A percentile compares a stretch with the other conserved stretches of the same genome.
These are phyloP conservation scores for Paramecium sonneborni DNA, from an alignment of 73 alveolate genomes.

Conservation along the genomic window DNA sequence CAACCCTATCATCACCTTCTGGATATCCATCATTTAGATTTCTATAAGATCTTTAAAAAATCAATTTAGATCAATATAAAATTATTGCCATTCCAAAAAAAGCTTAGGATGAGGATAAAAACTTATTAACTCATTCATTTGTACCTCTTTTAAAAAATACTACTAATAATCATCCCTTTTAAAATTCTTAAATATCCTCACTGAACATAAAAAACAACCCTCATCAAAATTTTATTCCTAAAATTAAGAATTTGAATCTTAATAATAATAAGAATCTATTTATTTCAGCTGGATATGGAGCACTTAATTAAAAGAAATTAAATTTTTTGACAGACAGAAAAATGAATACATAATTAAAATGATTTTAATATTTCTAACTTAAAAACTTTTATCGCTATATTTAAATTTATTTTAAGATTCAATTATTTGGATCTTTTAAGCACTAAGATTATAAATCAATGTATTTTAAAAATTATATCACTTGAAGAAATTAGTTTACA, in stretches of 20 bases:
- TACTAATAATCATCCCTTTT: background rate
- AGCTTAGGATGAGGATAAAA: background rate
- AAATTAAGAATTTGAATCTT: background rate
- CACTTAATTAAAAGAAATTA: background rate
- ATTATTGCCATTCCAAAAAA: conserved; percentile 11
- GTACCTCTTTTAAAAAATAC: background rate
- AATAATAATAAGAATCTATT: background rate
- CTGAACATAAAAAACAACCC: background rate
- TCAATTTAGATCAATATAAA: background rate
- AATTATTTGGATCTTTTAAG: too few relatives aligned
- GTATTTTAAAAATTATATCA: too few relatives aligned
- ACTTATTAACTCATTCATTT: background rate
- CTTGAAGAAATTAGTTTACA: too few relatives aligned
- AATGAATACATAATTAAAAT: too few relatives aligned
- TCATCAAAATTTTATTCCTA: background rate
- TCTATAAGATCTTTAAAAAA: background rate
- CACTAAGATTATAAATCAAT: too few relatives aligned
- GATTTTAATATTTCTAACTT: background rate
- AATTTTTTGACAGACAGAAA: too few relatives aligned
- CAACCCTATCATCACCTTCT: background rate
- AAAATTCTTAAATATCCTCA: background rate
- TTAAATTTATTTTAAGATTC: too few relatives aligned
- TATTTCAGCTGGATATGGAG: background rate
- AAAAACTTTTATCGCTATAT: too few relatives aligned
- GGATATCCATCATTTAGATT: background rate